Conservation (phyloP, 2,329 filamentous ascomycete species). For the Ascochyta fabae region DNA sequence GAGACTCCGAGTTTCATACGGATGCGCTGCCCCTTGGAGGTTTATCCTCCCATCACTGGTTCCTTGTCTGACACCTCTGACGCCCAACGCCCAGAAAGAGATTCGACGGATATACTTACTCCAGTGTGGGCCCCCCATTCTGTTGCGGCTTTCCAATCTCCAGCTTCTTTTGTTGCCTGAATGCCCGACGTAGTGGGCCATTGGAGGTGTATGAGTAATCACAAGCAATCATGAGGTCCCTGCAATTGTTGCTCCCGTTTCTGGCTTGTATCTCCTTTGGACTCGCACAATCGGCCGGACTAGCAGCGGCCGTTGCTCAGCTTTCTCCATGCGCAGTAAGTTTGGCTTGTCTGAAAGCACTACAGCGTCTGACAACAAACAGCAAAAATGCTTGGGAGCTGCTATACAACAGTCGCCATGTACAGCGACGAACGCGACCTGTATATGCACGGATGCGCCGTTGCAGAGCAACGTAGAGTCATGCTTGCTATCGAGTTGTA, state of each 20-base stretch:
- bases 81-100: constrained; percentile 3
- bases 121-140: constrained; percentile 3
- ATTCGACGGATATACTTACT: constrained; percentile 15
- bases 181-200: not conserved
- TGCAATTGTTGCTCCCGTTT: constrained; percentile 24
- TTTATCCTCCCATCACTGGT: constrained; percentile 1
- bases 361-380: not conserved
- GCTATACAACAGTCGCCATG: constrained; percentile 21
- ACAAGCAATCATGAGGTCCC: constrained; percentile 20
- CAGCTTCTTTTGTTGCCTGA: not conserved
- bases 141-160: constrained; percentile 1
- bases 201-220: not conserved
- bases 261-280: constrained; percentile 23
- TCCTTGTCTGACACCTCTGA: constrained; percentile 3
- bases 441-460: constrained; percentile 25
- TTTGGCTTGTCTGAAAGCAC: not conserved
- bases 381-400: constrained; percentile 25
- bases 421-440: constrained; percentile 18
- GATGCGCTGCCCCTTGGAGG: constrained; percentile 3
- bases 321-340: constrained; percentile 32
- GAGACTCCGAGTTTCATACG: constrained; percentile 12
- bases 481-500: constrained; percentile 25
- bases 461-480: constrained; percentile 19
- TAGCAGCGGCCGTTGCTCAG: constrained; percentile 17
- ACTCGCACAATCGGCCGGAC: constrained; percentile 21